Percentiles rank a stretch among this genome's conserved stretches.
Conservation (phyloP, 2,329 filamentous ascomycete species). For the Diaporthe batatas region DNA sequence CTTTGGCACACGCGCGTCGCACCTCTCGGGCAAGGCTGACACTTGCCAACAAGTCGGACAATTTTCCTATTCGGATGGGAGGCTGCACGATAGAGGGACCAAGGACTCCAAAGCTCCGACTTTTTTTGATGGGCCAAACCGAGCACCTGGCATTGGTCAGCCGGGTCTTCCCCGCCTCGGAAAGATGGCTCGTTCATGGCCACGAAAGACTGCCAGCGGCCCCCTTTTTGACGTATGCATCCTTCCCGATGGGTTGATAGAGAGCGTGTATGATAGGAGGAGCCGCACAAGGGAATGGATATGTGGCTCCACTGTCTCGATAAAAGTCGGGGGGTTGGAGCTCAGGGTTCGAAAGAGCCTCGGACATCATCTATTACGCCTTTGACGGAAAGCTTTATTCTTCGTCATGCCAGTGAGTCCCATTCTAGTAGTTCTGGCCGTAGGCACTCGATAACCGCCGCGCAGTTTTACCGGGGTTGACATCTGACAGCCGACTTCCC, state of each 20-base stretch:
- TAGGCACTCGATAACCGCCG: conserved; percentile 4
- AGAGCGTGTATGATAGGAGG: background rate
- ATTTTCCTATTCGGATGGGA: conserved; percentile 5
- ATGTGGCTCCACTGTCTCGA: conserved; percentile 4
- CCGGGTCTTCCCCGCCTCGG: background rate
- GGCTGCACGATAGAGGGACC: conserved; percentile 3
- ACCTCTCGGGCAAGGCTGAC: conserved; percentile 21
- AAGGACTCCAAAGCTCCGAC: background rate
- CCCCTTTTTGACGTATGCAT: background rate
- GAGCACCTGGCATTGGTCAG: conserved; percentile 6
- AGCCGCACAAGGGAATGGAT: conserved; percentile 12
- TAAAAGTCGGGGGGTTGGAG: background rate
- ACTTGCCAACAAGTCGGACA: conserved; percentile 23
- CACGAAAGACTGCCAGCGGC: background rate
- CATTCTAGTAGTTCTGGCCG: background rate
- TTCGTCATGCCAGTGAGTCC: background rate
- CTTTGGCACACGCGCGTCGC: conserved; percentile 20
- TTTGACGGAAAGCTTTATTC: background rate
- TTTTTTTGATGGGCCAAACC: conserved; percentile 10
- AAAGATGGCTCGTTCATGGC: background rate
- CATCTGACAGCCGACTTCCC: conserved; percentile 8
- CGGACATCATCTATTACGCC: background rate
- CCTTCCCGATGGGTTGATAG: background rate
- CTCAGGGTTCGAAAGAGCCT: background rate
- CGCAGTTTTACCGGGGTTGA: conserved; percentile 1